phyloP scores from a whole-genome alignment of 2,329 filamentous ascomycete species.

The Trichoderma sp. region DNA sequence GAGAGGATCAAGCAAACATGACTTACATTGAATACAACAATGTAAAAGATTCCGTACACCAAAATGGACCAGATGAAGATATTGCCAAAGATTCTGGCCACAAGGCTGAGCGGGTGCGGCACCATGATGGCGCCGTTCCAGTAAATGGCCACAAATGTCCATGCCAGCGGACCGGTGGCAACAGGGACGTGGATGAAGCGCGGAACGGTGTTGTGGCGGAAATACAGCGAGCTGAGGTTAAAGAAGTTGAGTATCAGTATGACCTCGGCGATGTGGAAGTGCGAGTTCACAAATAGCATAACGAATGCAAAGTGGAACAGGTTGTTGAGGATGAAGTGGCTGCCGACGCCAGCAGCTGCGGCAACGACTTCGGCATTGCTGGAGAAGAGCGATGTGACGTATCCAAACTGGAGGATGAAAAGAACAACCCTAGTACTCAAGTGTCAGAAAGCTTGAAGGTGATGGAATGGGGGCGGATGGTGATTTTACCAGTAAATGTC shows the following conservation, averaged over 20 bases:
- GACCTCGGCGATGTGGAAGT: constrained; percentile 73
- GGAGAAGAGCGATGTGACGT: constrained; percentile 74
- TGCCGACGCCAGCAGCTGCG: constrained; percentile 71
- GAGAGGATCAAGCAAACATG: background rate
- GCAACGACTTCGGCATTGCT: constrained; percentile 59
- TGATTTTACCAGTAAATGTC: constrained; percentile 69
- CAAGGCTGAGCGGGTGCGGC: constrained; percentile 60
- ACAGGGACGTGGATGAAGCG: constrained; percentile 73
- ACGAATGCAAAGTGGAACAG: constrained; percentile 78
- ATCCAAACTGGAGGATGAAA: constrained; percentile 71
- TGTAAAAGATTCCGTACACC: constrained; percentile 72
- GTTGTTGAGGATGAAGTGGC: constrained; percentile 84
- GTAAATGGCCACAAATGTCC: constrained; percentile 82
- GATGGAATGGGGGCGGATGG: no score
- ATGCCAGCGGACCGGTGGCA: constrained; percentile 73
- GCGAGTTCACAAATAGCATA: constrained; percentile 73
- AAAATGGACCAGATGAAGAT: constrained; percentile 84
- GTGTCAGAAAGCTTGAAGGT: background rate
- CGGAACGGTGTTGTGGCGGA: constrained; percentile 69
- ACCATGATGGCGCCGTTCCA: constrained; percentile 86
- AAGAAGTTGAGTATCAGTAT: constrained; percentile 77
- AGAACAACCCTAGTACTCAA: constrained; percentile 58
- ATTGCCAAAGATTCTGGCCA: constrained; percentile 79
- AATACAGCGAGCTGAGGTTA: constrained; percentile 76
- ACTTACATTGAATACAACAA: constrained; percentile 65